Evolutionary conservation across 345 rosid species (phyloP), one percentile per base, ranked within the genome.

Genomic region (Heritiera fomes): DNA sequence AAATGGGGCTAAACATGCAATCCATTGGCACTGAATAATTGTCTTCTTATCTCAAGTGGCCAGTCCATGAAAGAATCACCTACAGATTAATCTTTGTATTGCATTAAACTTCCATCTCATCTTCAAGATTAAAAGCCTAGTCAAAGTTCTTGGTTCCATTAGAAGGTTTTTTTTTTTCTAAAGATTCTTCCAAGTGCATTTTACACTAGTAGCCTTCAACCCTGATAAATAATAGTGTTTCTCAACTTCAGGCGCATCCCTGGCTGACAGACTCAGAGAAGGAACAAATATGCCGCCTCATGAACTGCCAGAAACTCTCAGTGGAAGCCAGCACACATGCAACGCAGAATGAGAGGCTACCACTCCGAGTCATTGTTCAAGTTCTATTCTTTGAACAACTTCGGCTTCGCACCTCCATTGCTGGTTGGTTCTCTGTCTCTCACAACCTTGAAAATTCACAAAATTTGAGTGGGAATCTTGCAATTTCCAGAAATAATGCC

Each of bases 321-420:
- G 52, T 95, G 20, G 98, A 95, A 82, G 98, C 93, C 68, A 89
- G 92, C 87, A 90, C 94, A 7, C 98, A 95, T 75, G 98, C 98
- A 43, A 91, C 98, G 5, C 96, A 93, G 84, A 95, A 95, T 61
- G 98, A 93, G 85, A 89, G 98, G 87, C 86, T 95, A 64, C 98
- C 98, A 0, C 87, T 95, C 6, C 81, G 98, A 76, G 94, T 93
- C 62, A 89, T 93, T 9, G 93, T 95, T 69, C 98, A 95, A 88
- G 93, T 93, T 75, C 71, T 93, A 71, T 95, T 95, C 93, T 92
- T 91, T 66, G 98, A 95, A 81, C 98, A 95, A 82, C 90, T 95
- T 65, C 81, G 94, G 74, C 98, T 95, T 5, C 84, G 97, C 7
- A 93, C 94, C 78, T 93, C 95, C 1, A 62, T 93, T 56, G 80